phyloP scores from a whole-genome alignment of 495 filamentous ascomycete genomes.

The Chaetomium cochliodes region DNA sequence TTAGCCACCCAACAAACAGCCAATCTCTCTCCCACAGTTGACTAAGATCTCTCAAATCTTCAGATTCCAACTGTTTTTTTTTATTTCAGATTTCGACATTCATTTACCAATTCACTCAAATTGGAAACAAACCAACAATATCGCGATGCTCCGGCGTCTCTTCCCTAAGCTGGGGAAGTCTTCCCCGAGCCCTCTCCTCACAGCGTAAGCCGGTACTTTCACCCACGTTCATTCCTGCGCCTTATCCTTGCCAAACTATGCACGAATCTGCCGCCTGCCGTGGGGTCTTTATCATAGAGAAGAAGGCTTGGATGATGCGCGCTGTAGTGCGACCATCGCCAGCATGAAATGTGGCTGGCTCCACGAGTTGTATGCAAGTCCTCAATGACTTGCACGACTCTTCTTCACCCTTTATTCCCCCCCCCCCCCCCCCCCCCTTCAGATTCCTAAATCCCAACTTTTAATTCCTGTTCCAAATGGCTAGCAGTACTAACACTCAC shows the following conservation, averaged over 20 bases:
- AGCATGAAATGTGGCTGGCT: not conserved
- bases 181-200: not conserved
- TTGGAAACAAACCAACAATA: not conserved
- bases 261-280: not conserved
- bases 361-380: not conserved
- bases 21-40: not conserved
- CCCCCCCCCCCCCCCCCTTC: not conserved
- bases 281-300: not conserved
- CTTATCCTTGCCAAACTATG: not conserved
- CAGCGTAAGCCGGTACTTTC: not conserved
- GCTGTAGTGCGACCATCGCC: not conserved
- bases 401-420: not conserved
- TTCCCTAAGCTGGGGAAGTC: not conserved
- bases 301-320: not conserved
- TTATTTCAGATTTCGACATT: not conserved
- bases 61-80: not conserved
- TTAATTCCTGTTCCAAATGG: not conserved
- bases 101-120: not conserved
- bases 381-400: not conserved
- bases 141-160: not conserved
- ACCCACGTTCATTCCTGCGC: not conserved
- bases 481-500: constrained; percentile 7
- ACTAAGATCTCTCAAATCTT: not conserved
- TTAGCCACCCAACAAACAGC: not conserved
- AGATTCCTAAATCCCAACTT: not conserved